Evolutionary conservation across 2,329 filamentous ascomycete genomes (phyloP).

Genomic region (Fusarium piperis): DNA sequence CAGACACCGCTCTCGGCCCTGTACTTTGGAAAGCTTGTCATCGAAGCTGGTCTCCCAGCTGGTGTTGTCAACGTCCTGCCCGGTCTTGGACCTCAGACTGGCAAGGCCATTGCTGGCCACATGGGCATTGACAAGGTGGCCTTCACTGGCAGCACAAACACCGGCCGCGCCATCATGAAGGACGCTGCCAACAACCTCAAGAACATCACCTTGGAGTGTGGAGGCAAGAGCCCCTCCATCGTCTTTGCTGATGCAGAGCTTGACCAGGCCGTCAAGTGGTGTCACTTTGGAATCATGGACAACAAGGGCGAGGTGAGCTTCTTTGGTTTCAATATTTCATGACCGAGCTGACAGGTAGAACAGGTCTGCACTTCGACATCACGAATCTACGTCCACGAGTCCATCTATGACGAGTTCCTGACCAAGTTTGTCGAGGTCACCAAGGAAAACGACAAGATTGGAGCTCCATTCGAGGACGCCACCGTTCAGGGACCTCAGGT

Average conservation of each 20-base stretch:
- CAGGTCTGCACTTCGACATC: slow-evolving; percentile 68
- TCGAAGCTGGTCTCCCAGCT: slow-evolving; percentile 76
- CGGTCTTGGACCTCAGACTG: slow-evolving; percentile 70
- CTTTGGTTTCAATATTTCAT: neutral
- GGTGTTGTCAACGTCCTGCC: slow-evolving; percentile 78
- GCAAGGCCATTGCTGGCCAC: slow-evolving; percentile 71
- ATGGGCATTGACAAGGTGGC: slow-evolving; percentile 74
- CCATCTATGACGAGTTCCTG: slow-evolving; percentile 67
- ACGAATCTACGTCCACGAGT: slow-evolving; percentile 67
- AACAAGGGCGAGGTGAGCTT: slow-evolving; percentile 64
- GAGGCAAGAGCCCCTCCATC: slow-evolving; percentile 66
- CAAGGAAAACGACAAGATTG: slow-evolving; percentile 63
- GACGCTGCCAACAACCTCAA: slow-evolving; percentile 67
- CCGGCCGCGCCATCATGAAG: slow-evolving; percentile 75
- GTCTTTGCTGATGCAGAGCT: slow-evolving; percentile 69
- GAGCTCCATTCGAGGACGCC: slow-evolving; percentile 68
- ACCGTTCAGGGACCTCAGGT: slow-evolving; percentile 75
- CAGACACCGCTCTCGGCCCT: slow-evolving; percentile 68
- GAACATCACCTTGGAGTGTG: slow-evolving; percentile 67
- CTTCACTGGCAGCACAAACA: slow-evolving; percentile 75
- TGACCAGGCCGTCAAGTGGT: slow-evolving; percentile 67
- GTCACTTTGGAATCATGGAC: slow-evolving; percentile 54
- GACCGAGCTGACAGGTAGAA: neutral
- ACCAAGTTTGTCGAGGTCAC: slow-evolving; percentile 60
- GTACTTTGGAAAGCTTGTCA: slow-evolving; percentile 70